Conservation (phyloP, 2,329 filamentous ascomycete genomes). For the Colletotrichum sp. region DNA sequence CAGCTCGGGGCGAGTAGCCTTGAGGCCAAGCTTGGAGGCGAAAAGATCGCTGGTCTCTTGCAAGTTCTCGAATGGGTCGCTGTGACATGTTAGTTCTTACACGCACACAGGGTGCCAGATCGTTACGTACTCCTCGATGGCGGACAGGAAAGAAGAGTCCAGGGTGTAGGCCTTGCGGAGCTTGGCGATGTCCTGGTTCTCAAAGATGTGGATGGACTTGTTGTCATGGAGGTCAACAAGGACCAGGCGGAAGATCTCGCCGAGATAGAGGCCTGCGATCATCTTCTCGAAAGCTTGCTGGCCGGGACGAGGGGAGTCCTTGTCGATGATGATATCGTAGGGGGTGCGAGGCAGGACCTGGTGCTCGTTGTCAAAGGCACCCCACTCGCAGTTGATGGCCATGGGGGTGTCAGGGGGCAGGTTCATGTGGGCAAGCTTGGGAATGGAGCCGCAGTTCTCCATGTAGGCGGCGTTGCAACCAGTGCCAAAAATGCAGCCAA, state of each 20-base stretch:
- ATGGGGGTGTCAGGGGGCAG: conserved; percentile 84
- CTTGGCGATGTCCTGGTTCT: conserved; percentile 78
- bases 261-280: conserved; percentile 93
- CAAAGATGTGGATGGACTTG: conserved; percentile 77
- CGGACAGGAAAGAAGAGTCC: conserved; percentile 91
- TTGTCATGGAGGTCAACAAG: conserved; percentile 86
- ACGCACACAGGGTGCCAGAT: background rate
- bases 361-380: conserved; percentile 95
- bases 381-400: conserved; percentile 98
- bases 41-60: conserved; percentile 87
- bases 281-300: conserved; percentile 98
- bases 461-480: conserved; percentile 99
- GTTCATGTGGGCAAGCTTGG: conserved; percentile 92
- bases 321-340: conserved; percentile 88
- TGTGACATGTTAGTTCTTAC: conserved; percentile 34
- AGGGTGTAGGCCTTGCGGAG: conserved; percentile 88
- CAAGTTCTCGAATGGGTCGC: conserved; percentile 94
- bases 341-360: conserved; percentile 83
- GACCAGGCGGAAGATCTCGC: conserved; percentile 91
- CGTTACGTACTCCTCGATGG: conserved; percentile 79
- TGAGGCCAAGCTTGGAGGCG: conserved; percentile 74
- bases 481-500: conserved; percentile 98
- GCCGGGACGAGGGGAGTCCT: conserved; percentile 88
- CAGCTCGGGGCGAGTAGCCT: conserved; percentile 76
- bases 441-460: conserved; percentile 89